Conservation (phyloP, 2,329 filamentous ascomycete species). For the Cytospora chrysosperma region DNA sequence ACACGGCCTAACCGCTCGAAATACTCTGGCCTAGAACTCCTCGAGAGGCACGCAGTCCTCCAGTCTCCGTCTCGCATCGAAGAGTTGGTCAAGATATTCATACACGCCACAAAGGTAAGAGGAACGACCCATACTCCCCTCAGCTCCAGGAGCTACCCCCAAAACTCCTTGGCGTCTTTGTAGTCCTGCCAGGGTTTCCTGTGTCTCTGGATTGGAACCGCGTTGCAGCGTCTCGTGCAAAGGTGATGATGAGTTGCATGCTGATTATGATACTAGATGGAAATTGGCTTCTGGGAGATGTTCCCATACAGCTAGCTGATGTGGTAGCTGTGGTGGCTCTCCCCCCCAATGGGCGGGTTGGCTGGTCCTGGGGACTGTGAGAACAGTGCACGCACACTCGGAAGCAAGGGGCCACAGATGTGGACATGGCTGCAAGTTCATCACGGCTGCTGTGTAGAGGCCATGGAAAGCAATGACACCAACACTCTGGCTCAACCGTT, state of each 20-base stretch:
- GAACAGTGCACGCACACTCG: background rate
- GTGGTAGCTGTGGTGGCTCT: background rate
- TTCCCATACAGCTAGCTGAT: constrained; percentile 28
- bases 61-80: constrained; percentile 76
- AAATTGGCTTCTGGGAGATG: constrained; percentile 76
- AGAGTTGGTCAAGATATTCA: constrained; percentile 79
- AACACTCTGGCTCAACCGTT: no score
- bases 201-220: background rate
- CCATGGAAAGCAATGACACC: no score
- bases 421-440: background rate
- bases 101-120: constrained; percentile 77
- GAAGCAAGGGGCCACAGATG: background rate
- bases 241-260: constrained; percentile 22
- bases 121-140: background rate
- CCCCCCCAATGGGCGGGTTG: no score
- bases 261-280: constrained; percentile 54
- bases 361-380: background rate
- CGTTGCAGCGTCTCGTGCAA: constrained; percentile 2
- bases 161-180: no score
- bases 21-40: constrained; percentile 52
- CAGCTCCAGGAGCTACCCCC: no score
- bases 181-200: no score
- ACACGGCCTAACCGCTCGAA: background rate
- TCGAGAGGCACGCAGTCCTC: constrained; percentile 72
- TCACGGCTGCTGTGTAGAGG: no score